These are phyloP conservation scores for Sisymbrium irio DNA, from an alignment of 345 rosid genomes.

Conservation along the genomic window DNA sequence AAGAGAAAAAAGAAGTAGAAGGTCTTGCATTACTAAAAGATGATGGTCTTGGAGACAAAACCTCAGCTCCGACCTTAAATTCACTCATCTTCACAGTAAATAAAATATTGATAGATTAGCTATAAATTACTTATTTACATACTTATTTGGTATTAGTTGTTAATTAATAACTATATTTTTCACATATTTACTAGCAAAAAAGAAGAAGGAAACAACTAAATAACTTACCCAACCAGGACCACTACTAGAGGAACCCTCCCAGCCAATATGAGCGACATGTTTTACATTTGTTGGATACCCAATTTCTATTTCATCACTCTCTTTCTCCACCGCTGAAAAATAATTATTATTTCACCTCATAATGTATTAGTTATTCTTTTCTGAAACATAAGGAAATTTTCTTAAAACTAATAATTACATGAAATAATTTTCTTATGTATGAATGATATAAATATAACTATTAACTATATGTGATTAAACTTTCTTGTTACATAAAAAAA, in stretches of 20 bases:
- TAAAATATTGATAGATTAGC: not conserved
- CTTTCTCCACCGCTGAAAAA: constrained; percentile 44
- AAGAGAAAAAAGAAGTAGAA: constrained; percentile 52
- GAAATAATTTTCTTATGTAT: not conserved
- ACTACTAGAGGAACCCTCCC: constrained; percentile 71
- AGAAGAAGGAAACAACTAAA: not conserved
- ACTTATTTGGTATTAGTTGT: not conserved
- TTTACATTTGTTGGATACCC: constrained; percentile 96
- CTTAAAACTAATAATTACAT: not conserved
- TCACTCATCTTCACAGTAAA: constrained; percentile 68
- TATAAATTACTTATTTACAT: not conserved
- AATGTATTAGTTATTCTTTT: not conserved
- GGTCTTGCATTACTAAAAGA: constrained; percentile 55
- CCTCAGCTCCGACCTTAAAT: constrained; percentile 65
- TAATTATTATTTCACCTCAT: not conserved
- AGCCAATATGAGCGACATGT: constrained; percentile 90
- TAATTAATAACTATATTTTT: not conserved
- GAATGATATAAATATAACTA: too few relatives aligned
- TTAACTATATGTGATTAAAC: not conserved
- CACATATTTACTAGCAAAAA: not conserved
- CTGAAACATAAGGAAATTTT: not conserved
- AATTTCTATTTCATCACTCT: constrained; percentile 67
- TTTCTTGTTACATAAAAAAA: not conserved
- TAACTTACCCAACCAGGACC: constrained; percentile 87
- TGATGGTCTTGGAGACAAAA: constrained; percentile 49